Conservation (phyloP, 192 early-diverging fungal species). For the Backusella tarrabulga region DNA sequence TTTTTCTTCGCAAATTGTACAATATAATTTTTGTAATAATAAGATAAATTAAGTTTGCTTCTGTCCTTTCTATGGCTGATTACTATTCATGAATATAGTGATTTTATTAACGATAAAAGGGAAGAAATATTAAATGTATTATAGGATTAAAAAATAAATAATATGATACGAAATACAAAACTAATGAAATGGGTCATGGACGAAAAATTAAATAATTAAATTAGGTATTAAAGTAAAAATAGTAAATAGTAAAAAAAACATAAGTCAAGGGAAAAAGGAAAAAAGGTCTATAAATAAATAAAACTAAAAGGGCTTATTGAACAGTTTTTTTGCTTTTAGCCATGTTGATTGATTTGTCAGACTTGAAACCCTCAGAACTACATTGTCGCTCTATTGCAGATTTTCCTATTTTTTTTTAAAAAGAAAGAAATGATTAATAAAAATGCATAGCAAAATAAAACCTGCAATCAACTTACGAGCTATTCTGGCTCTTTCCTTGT, state of each 20-base stretch:
- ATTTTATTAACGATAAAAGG: background rate
- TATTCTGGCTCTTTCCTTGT: background rate
- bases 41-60: background rate
- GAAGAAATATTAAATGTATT: background rate
- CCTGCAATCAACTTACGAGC: background rate
- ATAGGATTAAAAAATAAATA: background rate
- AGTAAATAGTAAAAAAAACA: background rate
- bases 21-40: background rate
- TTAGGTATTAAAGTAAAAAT: background rate
- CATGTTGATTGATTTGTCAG: background rate
- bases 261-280: background rate
- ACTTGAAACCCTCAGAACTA: background rate
- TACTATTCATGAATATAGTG: background rate
- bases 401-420: background rate
- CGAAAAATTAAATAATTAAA: background rate
- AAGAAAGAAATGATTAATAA: background rate
- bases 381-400: background rate
- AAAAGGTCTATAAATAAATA: background rate
- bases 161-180: background rate
- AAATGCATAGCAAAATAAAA: background rate
- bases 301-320: background rate
- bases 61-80: background rate
- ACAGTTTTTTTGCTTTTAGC: background rate
- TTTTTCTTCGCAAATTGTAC: background rate
- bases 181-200: background rate